phyloP scores from a whole-genome alignment of 768 basidiomycete genomes.

The Termitomyces bulborhizus region DNA sequence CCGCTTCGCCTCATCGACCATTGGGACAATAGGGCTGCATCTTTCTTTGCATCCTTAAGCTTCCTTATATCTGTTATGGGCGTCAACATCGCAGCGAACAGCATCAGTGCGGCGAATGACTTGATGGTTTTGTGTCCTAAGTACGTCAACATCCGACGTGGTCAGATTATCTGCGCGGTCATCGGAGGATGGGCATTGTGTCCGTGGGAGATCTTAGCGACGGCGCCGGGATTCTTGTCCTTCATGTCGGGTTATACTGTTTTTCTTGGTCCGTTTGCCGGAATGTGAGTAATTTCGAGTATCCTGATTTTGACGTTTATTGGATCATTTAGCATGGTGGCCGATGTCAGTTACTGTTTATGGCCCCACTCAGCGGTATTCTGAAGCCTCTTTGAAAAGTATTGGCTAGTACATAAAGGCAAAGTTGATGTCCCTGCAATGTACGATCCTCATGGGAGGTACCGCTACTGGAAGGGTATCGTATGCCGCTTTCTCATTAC shows the following conservation, averaged over 20 bases:
- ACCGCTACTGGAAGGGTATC: too few relatives aligned
- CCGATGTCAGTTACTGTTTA: too few relatives aligned
- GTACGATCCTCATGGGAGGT: too few relatives aligned
- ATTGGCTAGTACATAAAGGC: too few relatives aligned
- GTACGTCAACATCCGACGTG: conserved; percentile 78
- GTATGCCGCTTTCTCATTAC: too few relatives aligned
- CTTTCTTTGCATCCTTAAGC: conserved; percentile 15
- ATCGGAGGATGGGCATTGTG: conserved; percentile 79
- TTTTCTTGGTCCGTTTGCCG: conserved; percentile 81
- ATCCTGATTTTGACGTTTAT: not conserved
- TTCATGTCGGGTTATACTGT: conserved; percentile 75
- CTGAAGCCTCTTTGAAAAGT: too few relatives aligned
- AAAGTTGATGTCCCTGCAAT: too few relatives aligned
- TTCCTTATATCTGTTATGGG: conserved; percentile 65
- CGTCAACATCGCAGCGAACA: conserved; percentile 73
- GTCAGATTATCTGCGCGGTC: conserved; percentile 72
- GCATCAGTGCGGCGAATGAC: conserved; percentile 71
- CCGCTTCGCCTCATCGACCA: too few relatives aligned
- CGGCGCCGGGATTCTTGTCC: conserved; percentile 58
- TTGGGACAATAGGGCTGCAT: too few relatives aligned
- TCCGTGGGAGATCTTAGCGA: conserved; percentile 78
- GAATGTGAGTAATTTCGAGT: conserved; percentile 36
- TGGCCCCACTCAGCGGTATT: too few relatives aligned
- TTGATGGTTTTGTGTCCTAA: too few relatives aligned
- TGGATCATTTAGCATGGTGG: not conserved